Evolutionary conservation across 495 filamentous ascomycete genomes (phyloP).

Genomic region (Xylaria telfairii): DNA sequence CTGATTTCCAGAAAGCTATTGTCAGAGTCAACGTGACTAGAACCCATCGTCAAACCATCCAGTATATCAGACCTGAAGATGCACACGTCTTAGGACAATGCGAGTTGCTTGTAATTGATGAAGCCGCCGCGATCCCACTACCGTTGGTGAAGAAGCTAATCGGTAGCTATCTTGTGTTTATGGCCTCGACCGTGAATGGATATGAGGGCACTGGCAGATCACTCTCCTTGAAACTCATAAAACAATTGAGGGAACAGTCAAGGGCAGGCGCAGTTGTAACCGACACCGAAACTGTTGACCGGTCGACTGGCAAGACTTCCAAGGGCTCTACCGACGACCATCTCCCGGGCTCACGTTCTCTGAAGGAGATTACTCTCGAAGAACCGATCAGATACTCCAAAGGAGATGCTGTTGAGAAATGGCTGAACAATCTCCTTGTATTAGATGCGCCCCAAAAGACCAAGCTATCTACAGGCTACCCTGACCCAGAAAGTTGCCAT

Average conservation of each 20-base stretch:
- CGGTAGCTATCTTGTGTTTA: slow-evolving; percentile 98
- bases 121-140: slow-evolving; percentile 95
- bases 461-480: slow-evolving; percentile 74
- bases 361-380: slow-evolving; percentile 88
- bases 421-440: slow-evolving; percentile 94
- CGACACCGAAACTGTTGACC: slow-evolving; percentile 70
- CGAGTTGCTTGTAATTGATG: slow-evolving; percentile 95
- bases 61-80: slow-evolving; percentile 97
- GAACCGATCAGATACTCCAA: slow-evolving; percentile 96
- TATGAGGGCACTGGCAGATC: slow-evolving; percentile 98
- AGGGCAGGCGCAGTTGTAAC: slow-evolving; percentile 57
- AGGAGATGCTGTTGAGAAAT: slow-evolving; percentile 90
- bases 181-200: slow-evolving; percentile 99
- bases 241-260: slow-evolving; percentile 95
- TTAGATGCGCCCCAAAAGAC: slow-evolving; percentile 84
- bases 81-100: slow-evolving; percentile 93
- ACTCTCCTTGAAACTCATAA: slow-evolving; percentile 93
- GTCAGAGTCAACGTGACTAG: slow-evolving; percentile 95
- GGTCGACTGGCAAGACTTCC: slow-evolving; percentile 69
- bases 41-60: slow-evolving; percentile 96
- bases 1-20: slow-evolving; percentile 98
- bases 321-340: slow-evolving; percentile 64
- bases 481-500: slow-evolving; percentile 88
- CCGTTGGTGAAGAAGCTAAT: slow-evolving; percentile 92
- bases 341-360: slow-evolving; percentile 71